These are phyloP conservation scores for Pichia sp. DNA, from an alignment of 1,139 yeast species.

Conservation along the genomic window DNA sequence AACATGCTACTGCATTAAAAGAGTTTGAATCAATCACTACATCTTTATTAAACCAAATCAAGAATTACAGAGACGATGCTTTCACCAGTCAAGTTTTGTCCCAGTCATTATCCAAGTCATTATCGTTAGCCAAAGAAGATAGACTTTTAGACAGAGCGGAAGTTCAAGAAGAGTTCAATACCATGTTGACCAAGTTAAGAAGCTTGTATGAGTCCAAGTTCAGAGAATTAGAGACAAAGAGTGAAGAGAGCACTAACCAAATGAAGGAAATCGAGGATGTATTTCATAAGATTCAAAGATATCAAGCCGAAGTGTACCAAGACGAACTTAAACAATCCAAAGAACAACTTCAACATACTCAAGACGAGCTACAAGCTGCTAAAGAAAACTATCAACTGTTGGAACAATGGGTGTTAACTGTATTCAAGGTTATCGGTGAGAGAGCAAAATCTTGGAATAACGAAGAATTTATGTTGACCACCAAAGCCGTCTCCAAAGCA, in stretches of 20 bases:
- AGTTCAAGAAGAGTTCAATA: background rate
- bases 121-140: background rate
- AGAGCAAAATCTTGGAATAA: conserved; percentile 11
- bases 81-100: background rate
- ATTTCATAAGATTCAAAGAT: conserved; percentile 12
- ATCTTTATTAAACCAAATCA: conserved; percentile 1
- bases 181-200: background rate
- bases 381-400: conserved; percentile 7
- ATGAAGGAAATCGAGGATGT: conserved; percentile 8
- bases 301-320: conserved; percentile 13
- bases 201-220: conserved; percentile 7
- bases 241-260: background rate
- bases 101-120: background rate
- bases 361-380: conserved; percentile 4
- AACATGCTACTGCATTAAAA: background rate
- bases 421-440: conserved; percentile 15
- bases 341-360: background rate
- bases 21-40: conserved; percentile 1
- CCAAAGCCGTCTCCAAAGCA: conserved; percentile 4
- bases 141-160: background rate
- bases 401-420: conserved; percentile 13
- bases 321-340: conserved; percentile 1
- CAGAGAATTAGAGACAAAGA: conserved; percentile 1
- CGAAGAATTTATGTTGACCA: conserved; percentile 7
- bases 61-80: background rate